Percentiles rank a stretch among this genome's conserved stretches.
Evolutionary conservation across 1,284 basidiomycete species (phyloP).

Genomic region (Erythrobasidium hasegawianum): DNA sequence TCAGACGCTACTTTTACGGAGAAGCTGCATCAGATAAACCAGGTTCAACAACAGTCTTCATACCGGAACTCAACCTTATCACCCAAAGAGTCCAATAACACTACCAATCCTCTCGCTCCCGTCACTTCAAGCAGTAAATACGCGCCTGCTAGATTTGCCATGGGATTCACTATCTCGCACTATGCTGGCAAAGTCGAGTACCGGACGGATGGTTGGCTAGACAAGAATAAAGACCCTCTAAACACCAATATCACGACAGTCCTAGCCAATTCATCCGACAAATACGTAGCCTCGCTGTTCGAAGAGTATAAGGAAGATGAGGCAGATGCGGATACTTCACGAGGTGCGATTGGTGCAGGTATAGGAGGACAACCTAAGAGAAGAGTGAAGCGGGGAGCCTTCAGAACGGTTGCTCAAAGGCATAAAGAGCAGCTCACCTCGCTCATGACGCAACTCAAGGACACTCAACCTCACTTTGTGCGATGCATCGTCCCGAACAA

Average conservation of each 20-base stretch:
- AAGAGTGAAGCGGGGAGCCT: constrained; percentile 91
- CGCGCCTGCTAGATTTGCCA: constrained; percentile 72
- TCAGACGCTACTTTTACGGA: constrained; percentile 92
- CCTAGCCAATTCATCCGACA: constrained; percentile 75
- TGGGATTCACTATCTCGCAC: constrained; percentile 93
- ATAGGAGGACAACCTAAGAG: constrained; percentile 61
- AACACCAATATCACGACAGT: constrained; percentile 94
- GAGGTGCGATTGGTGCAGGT: constrained; percentile 48
- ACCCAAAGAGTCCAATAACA: not conserved
- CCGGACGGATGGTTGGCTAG: constrained; percentile 91
- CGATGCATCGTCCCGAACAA: constrained; percentile 96
- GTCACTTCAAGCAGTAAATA: constrained; percentile 62
- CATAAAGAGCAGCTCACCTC: constrained; percentile 94
- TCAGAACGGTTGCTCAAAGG: constrained; percentile 89
- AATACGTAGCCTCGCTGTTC: constrained; percentile 78
- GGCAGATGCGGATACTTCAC: constrained; percentile 51
- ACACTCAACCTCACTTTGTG: constrained; percentile 97
- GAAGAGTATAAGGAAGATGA: constrained; percentile 64
- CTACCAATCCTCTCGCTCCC: not conserved
- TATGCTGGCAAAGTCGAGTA: constrained; percentile 98
- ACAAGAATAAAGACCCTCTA: constrained; percentile 99
- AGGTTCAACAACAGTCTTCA: constrained; percentile 40
- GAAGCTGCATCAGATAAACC: constrained; percentile 67
- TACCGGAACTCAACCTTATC: not conserved
- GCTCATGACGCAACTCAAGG: constrained; percentile 84